A percentile compares a stretch with the other conserved stretches of the same genome.
Evolutionary conservation across 2,329 filamentous ascomycete species (phyloP).

Genomic region (Aspergillus caelatus): DNA sequence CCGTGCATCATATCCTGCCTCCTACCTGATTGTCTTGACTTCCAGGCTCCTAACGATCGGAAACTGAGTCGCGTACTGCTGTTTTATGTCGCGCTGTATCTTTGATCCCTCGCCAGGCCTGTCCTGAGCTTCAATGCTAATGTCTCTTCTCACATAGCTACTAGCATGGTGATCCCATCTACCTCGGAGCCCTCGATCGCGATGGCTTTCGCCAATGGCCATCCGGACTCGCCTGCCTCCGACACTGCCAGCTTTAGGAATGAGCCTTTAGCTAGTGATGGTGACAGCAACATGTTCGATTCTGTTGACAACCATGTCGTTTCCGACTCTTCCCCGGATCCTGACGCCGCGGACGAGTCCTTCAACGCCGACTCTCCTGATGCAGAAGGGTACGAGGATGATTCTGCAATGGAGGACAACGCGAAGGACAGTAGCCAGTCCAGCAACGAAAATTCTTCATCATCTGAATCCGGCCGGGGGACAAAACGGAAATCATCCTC

Average conservation of each 20-base stretch:
- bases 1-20: constrained; percentile 39
- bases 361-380: constrained; percentile 41
- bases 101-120: constrained; percentile 22
- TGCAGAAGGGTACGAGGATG: constrained; percentile 57
- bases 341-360: constrained; percentile 44
- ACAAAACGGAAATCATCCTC: constrained; percentile 72
- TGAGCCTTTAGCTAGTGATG: constrained; percentile 55
- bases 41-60: constrained; percentile 27
- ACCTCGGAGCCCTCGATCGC: constrained; percentile 37
- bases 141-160: constrained; percentile 39
- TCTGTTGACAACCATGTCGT: constrained; percentile 60
- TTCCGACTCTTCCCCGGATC: constrained; percentile 50
- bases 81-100: constrained; percentile 25
- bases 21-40: constrained; percentile 25
- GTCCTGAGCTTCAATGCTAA: constrained; percentile 46
- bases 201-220: constrained; percentile 40
- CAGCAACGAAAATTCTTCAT: constrained; percentile 65
- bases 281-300: constrained; percentile 78
- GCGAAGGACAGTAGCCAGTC: constrained; percentile 58
- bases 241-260: constrained; percentile 29
- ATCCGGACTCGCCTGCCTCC: constrained; percentile 28
- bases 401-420: constrained; percentile 72
- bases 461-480: constrained; percentile 68
- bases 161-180: constrained; percentile 51
- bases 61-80: constrained; percentile 39